Evolutionary conservation across 148 eudicot species (phyloP).

Genomic region (Silene latifolia): DNA sequence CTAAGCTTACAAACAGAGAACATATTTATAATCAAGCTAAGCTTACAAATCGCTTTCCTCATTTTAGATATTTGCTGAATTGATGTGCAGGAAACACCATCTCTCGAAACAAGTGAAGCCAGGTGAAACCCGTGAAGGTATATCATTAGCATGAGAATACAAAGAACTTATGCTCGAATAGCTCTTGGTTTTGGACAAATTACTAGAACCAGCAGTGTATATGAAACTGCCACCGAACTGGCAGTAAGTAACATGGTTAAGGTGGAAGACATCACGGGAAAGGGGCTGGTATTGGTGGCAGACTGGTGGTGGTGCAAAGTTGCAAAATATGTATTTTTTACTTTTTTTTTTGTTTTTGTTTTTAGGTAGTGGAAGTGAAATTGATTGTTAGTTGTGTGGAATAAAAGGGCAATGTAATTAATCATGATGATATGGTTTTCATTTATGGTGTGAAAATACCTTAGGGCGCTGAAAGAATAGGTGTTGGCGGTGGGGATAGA

Average conservation of each 20-base stretch:
- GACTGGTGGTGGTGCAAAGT: not conserved
- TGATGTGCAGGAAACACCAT: not conserved
- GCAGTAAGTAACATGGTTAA: not conserved
- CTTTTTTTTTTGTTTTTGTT: too few relatives aligned
- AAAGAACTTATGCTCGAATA: not conserved
- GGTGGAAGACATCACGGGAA: not conserved
- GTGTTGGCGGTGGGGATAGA: too few relatives aligned
- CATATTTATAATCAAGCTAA: not conserved
- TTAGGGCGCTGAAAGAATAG: too few relatives aligned
- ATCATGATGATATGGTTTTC: not conserved
- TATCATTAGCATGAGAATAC: not conserved
- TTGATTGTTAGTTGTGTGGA: not conserved
- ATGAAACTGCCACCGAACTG: not conserved
- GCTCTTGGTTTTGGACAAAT: not conserved
- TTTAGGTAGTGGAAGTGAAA: not conserved
- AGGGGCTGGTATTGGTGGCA: not conserved
- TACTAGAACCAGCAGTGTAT: not conserved
- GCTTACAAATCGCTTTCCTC: not conserved
- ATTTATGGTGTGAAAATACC: not conserved
- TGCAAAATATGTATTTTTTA: not conserved
- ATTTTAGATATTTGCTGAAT: not conserved
- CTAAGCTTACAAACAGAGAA: too few relatives aligned
- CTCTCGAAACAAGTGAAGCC: not conserved
- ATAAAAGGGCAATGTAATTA: not conserved
- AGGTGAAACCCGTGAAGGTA: not conserved